These are phyloP conservation scores for Monosporascus sp. DNA, from an alignment of 2,329 filamentous ascomycete species.

Conservation along the genomic window DNA sequence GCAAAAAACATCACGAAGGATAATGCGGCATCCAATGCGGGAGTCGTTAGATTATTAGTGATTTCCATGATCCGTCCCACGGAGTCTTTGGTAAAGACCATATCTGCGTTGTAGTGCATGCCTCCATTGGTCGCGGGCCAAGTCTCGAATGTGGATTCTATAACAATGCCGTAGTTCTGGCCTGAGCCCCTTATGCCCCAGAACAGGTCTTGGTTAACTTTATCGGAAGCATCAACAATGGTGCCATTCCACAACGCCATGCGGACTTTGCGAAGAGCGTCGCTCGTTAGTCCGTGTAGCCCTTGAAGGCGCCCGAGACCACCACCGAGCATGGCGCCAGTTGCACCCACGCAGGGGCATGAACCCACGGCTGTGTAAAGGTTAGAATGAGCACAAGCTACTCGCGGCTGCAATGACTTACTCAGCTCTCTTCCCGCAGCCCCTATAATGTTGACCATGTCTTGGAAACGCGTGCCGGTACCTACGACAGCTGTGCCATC, in stretches of 20 bases:
- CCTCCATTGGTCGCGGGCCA: constrained; percentile 32
- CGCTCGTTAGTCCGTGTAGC: constrained; percentile 34
- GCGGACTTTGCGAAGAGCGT: constrained; percentile 34
- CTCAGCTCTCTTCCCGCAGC: neutral
- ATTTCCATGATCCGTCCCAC: neutral
- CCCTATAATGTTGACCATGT: neutral
- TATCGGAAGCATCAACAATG: constrained; percentile 18
- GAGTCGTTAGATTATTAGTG: constrained; percentile 3
- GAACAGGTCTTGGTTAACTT: constrained; percentile 41
- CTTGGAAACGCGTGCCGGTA: neutral
- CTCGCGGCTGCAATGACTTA: no score
- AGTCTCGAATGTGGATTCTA: constrained; percentile 38
- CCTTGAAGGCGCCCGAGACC: constrained; percentile 39
- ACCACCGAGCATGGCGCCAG: constrained; percentile 32
- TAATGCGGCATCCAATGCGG: constrained; percentile 2
- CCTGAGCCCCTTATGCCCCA: constrained; percentile 54
- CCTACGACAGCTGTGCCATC: constrained; percentile 3
- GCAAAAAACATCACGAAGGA: constrained; percentile 5
- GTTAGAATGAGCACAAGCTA: no score
- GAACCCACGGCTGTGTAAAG: neutral
- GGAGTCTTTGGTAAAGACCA: constrained; percentile 36
- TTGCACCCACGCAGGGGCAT: constrained; percentile 3
- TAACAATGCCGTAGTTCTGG: constrained; percentile 55
- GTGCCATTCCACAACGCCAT: constrained; percentile 35
- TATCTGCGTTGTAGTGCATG: constrained; percentile 33